phyloP scores from a whole-genome alignment of 1,284 basidiomycete genomes.

The Puccinia polysora region DNA sequence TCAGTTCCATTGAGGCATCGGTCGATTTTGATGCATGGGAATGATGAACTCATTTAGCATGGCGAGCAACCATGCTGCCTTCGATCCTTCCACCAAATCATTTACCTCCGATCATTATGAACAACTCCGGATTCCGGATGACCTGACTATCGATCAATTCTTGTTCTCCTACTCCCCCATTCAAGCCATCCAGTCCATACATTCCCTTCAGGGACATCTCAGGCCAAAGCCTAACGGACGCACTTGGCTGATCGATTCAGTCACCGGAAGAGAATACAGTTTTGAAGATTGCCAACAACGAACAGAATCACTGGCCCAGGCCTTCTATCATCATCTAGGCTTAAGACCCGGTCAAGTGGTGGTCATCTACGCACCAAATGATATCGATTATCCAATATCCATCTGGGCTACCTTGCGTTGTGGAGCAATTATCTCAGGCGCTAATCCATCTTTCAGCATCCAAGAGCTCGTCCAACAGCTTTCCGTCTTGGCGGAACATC shows the following conservation, averaged over 20 bases:
- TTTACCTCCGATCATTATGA: conserved; percentile 10
- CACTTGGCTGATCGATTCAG: conserved; percentile 6
- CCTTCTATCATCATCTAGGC: neutral
- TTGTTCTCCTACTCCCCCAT: conserved; percentile 7
- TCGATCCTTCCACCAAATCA: conserved; percentile 6
- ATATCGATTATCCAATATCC: conserved; percentile 62
- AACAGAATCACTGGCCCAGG: neutral
- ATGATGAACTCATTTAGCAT: too few relatives aligned
- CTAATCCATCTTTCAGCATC: conserved; percentile 66
- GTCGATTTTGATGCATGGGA: too few relatives aligned
- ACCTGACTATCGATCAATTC: conserved; percentile 30
- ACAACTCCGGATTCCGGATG: neutral
- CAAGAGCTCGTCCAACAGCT: conserved; percentile 60
- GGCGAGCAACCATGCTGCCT: conserved; percentile 10
- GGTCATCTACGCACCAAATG: conserved; percentile 14
- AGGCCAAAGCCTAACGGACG: conserved; percentile 5
- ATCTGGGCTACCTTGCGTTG: conserved; percentile 71
- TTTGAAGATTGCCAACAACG: neutral
- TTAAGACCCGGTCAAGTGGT: conserved; percentile 5
- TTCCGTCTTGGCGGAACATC: conserved; percentile 52
- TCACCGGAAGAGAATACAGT: neutral
- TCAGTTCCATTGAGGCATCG: too few relatives aligned
- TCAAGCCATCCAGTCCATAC: neutral
- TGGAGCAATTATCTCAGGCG: conserved; percentile 67
- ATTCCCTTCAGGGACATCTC: neutral